These are phyloP conservation scores for Candida golubevii DNA, from an alignment of 805 yeast species.

Conservation along the genomic window DNA sequence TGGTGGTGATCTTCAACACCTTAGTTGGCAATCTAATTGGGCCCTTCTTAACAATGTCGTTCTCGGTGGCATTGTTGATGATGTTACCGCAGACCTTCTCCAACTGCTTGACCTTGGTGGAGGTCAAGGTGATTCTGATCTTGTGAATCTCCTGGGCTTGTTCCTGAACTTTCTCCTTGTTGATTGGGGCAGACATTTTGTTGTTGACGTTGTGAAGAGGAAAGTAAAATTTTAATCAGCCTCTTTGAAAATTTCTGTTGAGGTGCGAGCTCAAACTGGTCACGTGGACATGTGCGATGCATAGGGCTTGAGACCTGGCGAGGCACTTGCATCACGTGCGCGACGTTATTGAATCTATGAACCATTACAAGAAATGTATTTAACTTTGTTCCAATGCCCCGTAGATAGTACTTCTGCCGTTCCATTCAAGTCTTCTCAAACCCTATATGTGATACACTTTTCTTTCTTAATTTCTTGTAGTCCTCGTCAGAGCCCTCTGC, in stretches of 20 bases:
- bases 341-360: too few relatives aligned
- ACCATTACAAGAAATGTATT: too few relatives aligned
- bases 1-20: slow-evolving; percentile 96
- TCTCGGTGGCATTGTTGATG: slow-evolving; percentile 78
- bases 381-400: too few relatives aligned
- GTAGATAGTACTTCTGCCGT: too few relatives aligned
- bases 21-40: slow-evolving; percentile 99
- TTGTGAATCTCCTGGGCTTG: slow-evolving; percentile 83
- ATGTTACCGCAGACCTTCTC: slow-evolving; percentile 94
- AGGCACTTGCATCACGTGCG: slow-evolving; percentile 3
- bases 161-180: slow-evolving; percentile 85
- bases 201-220: slow-evolving; percentile 34
- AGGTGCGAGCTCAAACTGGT: slow-evolving; percentile 3
- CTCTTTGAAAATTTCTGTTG: slow-evolving; percentile 3
- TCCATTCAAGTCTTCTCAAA: too few relatives aligned
- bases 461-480: too few relatives aligned
- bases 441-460: too few relatives aligned
- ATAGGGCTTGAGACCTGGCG: slow-evolving; percentile 12
- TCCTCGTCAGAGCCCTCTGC: too few relatives aligned
- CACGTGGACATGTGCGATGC: slow-evolving; percentile 2
- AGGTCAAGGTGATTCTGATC: slow-evolving; percentile 98
- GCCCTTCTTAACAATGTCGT: slow-evolving; percentile 90
- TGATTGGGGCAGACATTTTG: slow-evolving; percentile 69
- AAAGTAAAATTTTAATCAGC: slow-evolving; percentile 9
- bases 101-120: slow-evolving; percentile 97